A percentile compares a stretch with the other conserved stretches of the same genome.
Evolutionary conservation across 192 early-diverging fungal genomes (phyloP).

Genomic region (Coemansia nantahalensis): DNA sequence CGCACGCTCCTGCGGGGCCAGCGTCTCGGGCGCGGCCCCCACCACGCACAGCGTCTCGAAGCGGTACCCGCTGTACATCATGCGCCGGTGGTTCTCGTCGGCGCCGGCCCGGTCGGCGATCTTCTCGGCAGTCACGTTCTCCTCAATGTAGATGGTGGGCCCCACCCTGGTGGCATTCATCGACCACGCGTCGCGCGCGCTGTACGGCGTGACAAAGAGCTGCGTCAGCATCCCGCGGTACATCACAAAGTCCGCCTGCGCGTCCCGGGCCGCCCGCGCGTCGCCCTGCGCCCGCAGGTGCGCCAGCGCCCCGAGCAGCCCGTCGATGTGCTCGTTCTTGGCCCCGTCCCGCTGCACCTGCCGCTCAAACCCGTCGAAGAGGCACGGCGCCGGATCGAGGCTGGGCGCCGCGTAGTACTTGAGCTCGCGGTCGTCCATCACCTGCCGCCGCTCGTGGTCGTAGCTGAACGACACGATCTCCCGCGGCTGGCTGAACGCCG

Average conservation of each 20-base stretch:
- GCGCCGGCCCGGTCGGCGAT: slow-evolving; percentile 31
- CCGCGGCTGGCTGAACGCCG: slow-evolving; percentile 57
- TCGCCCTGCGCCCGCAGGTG: slow-evolving; percentile 15
- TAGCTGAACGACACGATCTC: slow-evolving; percentile 69
- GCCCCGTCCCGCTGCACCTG: slow-evolving; percentile 62
- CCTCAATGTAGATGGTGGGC: slow-evolving; percentile 75
- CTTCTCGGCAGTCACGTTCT: slow-evolving; percentile 56
- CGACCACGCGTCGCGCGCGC: slow-evolving; percentile 73
- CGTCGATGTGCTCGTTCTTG: slow-evolving; percentile 76
- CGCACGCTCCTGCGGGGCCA: slow-evolving; percentile 13
- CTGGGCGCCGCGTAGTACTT: slow-evolving; percentile 33
- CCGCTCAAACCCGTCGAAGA: slow-evolving; percentile 66
- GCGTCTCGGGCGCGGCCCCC: slow-evolving; percentile 51
- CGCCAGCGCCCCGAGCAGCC: slow-evolving; percentile 65
- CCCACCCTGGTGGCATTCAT: slow-evolving; percentile 66
- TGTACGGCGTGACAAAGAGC: slow-evolving; percentile 77
- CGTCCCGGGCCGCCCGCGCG: slow-evolving; percentile 28
- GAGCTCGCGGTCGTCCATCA: slow-evolving; percentile 57
- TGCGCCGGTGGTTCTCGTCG: slow-evolving; percentile 58
- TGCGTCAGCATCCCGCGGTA: slow-evolving; percentile 92
- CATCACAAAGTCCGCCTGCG: slow-evolving; percentile 52
- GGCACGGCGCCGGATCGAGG: slow-evolving; percentile 36
- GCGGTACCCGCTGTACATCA: slow-evolving; percentile 88
- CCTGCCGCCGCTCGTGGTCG: slow-evolving; percentile 55
- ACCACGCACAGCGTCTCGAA: slow-evolving; percentile 81